Base-by-base conservation (phyloP, 1,139 yeast genomes). In the Pichia sp. region DNA sequence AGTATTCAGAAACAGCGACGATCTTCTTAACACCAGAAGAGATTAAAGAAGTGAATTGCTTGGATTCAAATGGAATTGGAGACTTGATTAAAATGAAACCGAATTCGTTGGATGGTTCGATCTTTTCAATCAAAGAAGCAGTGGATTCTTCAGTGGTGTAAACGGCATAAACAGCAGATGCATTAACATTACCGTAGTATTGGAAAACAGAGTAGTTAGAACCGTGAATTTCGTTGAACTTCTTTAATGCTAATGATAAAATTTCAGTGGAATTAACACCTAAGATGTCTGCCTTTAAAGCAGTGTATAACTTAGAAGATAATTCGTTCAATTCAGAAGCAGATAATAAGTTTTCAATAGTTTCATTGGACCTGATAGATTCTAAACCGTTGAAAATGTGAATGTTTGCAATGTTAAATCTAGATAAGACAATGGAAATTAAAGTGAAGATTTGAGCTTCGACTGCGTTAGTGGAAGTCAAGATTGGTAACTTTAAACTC, bases 361-460 rank as follows among this genome's bases (percentile, higher is more conserved):
- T 77, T 53, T 78, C 69, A 58, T 75, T 77, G 53, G 81, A 76
- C 57, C 79, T 81, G 45, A 82, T 66, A 53, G 81, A 83, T 45
- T 81, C 77, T 15, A 87, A 73, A 38, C 97, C 98, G 62, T 90
- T 97, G 63, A 83, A 86, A 55, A 87, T 72, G 66, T 85, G 83
- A 48, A 88, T 66, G 19, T 85, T 74, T 4, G 93, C 88, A 31
- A 79, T 74, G 34, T 79, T 71, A n/a, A 59, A 46, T 40, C 50
- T 54, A 17, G 94, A 81, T 57, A 86, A 69, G 48, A 78, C 84
- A 42, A 83, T 73, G 50, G 91, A 76, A 60, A 88, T 72, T 40
- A 87, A 68, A 27, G 96, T 67, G 55, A 83, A 71, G 57, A 80
- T 80, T 66, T 87, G 95, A 40, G 79, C 76, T 65, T 87, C 96